Evolutionary conservation across 2,329 filamentous ascomycete genomes (phyloP).

Genomic region (Elsinoe necatrix): DNA sequence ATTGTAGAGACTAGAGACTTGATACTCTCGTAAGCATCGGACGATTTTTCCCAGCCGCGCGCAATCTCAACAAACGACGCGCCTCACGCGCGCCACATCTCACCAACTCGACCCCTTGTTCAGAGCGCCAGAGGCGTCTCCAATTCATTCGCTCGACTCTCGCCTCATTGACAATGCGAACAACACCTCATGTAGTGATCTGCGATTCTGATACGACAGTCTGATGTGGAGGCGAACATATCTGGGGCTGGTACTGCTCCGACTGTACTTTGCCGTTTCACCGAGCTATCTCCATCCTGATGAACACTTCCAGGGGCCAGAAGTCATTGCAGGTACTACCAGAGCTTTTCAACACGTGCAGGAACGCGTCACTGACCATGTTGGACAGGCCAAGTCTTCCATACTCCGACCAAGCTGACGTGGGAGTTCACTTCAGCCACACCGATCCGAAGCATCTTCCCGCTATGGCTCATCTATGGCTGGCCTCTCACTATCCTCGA

Average conservation of each 20-base stretch:
- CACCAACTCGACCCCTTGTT: neutral
- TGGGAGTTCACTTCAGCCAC: conserved; percentile 91
- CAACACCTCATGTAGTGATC: neutral
- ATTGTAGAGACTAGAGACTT: too few species aligned
- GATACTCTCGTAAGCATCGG: neutral
- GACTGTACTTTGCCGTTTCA: conserved; percentile 87
- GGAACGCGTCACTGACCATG: neutral
- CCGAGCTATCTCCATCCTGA: conserved; percentile 97
- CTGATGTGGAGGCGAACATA: conserved; percentile 87
- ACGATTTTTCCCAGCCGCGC: neutral
- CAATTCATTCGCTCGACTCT: neutral
- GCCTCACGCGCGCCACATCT: conserved; percentile 5
- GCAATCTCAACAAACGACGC: conserved; percentile 13
- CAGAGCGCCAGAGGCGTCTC: neutral
- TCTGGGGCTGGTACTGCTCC: conserved; percentile 72
- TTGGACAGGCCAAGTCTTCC: conserved; percentile 72
- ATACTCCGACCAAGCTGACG: conserved; percentile 78
- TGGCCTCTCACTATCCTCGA: conserved; percentile 86
- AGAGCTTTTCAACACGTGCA: neutral
- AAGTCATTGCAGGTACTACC: conserved; percentile 83
- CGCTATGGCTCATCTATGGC: conserved; percentile 91
- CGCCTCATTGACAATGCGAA: neutral
- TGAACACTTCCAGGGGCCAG: conserved; percentile 97
- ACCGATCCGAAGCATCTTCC: conserved; percentile 92
- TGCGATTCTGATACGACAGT: neutral